Evolutionary conservation across 2,329 filamentous ascomycete genomes (phyloP), one percentile per base, ranked within the genome.

Genomic region (Daldinia sp.): DNA sequence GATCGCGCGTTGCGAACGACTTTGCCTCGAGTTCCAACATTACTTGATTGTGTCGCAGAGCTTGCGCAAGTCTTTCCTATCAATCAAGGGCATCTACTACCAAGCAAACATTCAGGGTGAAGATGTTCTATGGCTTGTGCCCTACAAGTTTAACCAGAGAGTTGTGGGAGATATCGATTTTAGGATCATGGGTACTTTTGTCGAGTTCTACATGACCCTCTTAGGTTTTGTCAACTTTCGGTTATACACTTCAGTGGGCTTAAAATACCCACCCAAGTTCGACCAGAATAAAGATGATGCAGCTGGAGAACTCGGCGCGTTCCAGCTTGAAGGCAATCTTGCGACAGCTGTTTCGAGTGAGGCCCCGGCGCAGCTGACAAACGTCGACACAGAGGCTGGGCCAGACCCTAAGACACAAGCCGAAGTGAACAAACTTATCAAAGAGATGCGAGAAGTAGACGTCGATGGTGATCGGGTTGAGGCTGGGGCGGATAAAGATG

Each of bases 71-170:
- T 97, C 94, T 0, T 99, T 99, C 82, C 81, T 99, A 68, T 97
- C 93, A 1, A 98, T 99, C 80, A 99, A 99, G 84, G 95, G 95
- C 65, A 98, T 99, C 74, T 99, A 99, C 82, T 99, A 98, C 80
- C 94, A 98, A 81, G 95, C 94, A 21, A 97, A 90, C 52, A 96
- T 99, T 65, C 93, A 97, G 77, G 95, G 95, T 49, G 94, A 99
- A 80, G 94, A 98, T 74, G 91, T 99, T 50, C 83, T 98, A 69
- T 99, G 95, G 95, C 84, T 99, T 35, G 94, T 97, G 9, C 95
- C 95, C 0, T 99, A 99, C 82, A 93, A 93, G 77, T 99, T 99
- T 80, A 97, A 98, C 74, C 95, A 99, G 82, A 86, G 92, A 70
- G 90, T 97, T 11, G 92, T 95, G 37, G 92, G 91, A 60, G 95